Base-by-base conservation (phyloP, 495 filamentous ascomycete species). In the Aspergillus funiculosus region DNA sequence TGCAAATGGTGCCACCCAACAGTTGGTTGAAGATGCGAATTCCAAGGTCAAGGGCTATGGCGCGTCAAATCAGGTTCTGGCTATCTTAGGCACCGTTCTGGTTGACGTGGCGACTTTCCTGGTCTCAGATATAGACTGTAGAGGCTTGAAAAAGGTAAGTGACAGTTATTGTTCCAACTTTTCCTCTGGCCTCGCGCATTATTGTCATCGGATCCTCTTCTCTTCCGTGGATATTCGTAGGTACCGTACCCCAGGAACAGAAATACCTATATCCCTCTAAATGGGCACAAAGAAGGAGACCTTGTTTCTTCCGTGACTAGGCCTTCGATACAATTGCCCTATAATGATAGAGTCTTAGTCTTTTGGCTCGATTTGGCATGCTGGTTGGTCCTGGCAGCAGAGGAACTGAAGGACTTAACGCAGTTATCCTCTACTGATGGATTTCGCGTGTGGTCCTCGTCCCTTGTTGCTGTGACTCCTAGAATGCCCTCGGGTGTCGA, bases 281-380 rank as follows among this genome's bases (percentile, higher is more conserved):
- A 15, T 48, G 86, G 88, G 85, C 75, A 86, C 79, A 67, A 85
- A 95, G 89, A 95, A 95, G 84, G 86, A 82, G 83, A 71, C 83
- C 75, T 73, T 62, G 69, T 74, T 72, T 56, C 51, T 69, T 61
- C 61, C 47, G 62, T 76, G 68, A 47, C 48, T 74, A 76, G 77
- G 78, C 71, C 79, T 84, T 76, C 86, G 89, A 95, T 95, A 94
- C 89, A 85, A 85, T 71, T 87, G 80, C 84, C 89, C 87, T 60
- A 95, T 62, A 95, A 68, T 22, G 51, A 56, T 35, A 48, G 46
- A 26, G 48, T 46, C 47, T 52, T 36, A 62, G 48, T 62, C 62
- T 61, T 43, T 61, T 59, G 40, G 26, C 13, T 18, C 20, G 13
- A 14, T 11, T 15, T 11, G 25, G 17, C 29, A 29, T 51, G 35